These are phyloP conservation scores for Sisymbrium altissimum DNA, from an alignment of 345 rosid genomes.

Conservation along the genomic window DNA sequence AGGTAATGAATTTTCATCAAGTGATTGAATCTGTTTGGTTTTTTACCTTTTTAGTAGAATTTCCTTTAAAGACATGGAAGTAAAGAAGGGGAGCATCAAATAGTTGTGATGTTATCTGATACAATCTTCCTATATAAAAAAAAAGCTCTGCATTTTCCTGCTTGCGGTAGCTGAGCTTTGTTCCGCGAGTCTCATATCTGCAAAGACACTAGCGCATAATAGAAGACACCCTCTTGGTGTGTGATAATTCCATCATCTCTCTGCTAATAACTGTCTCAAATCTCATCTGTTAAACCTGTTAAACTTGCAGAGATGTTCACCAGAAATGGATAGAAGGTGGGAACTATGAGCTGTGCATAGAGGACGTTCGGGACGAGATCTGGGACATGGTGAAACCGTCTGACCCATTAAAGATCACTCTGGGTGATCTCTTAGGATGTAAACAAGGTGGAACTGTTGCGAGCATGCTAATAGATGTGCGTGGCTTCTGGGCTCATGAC, in stretches of 20 bases:
- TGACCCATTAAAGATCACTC: slow-evolving; percentile 68
- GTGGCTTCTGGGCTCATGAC: slow-evolving; percentile 99
- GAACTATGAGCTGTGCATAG: slow-evolving; percentile 93
- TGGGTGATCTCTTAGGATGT: slow-evolving; percentile 75
- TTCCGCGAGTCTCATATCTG: slow-evolving; percentile 64
- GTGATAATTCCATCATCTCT: slow-evolving; percentile 8
- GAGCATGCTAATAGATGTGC: slow-evolving; percentile 95
- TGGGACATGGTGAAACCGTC: slow-evolving; percentile 99
- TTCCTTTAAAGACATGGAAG: slow-evolving; percentile 53
- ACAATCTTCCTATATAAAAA: slow-evolving; percentile 86
- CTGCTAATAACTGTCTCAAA: not conserved
- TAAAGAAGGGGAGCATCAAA: slow-evolving; percentile 85
- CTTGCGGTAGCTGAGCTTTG: slow-evolving; percentile 60
- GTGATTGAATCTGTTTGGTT: not conserved
- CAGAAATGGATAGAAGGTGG: slow-evolving; percentile 99
- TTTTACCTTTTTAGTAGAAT: not conserved
- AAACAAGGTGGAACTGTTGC: slow-evolving; percentile 98
- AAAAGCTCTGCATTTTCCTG: slow-evolving; percentile 69
- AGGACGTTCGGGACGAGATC: slow-evolving; percentile 95
- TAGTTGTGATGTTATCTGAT: slow-evolving; percentile 85
- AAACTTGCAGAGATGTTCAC: slow-evolving; percentile 77
- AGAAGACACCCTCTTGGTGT: not conserved
- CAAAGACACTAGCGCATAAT: slow-evolving; percentile 44
- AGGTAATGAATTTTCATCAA: slow-evolving; percentile 44
- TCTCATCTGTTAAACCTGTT: not conserved